A percentile compares a stretch with the other conserved stretches of the same genome.
These are phyloP conservation scores for Aquilaria yunnanensis DNA, from an alignment of 345 rosid species.

Conservation along the genomic window DNA sequence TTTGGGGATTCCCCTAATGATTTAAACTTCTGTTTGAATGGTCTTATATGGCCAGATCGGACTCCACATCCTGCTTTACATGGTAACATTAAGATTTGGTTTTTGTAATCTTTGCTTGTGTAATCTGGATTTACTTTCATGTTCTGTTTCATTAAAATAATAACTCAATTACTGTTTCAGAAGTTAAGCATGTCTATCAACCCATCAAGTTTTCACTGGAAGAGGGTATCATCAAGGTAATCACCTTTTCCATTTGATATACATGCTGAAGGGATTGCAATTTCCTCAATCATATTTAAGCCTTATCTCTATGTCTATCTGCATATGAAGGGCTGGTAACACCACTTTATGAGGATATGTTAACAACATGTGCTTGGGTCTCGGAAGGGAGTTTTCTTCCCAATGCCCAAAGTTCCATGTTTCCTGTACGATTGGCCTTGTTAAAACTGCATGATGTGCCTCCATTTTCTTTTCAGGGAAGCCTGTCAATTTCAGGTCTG, in stretches of 20 bases:
- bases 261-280: not conserved
- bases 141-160: slow-evolving; percentile 19
- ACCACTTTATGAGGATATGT: too few relatives aligned
- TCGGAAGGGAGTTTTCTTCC: too few relatives aligned
- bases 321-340: too few relatives aligned
- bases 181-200: slow-evolving; percentile 82
- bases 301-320: too few relatives aligned
- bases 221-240: slow-evolving; percentile 56
- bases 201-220: slow-evolving; percentile 65
- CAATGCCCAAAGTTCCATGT: too few relatives aligned
- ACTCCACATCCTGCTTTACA: slow-evolving; percentile 90
- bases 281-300: too few relatives aligned
- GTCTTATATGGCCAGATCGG: slow-evolving; percentile 92
- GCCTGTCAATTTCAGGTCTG: too few relatives aligned
- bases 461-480: too few relatives aligned
- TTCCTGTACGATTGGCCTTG: too few relatives aligned
- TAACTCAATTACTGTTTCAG: slow-evolving; percentile 38
- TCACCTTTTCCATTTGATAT: slow-evolving; percentile 7
- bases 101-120: not conserved
- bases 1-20: slow-evolving; percentile 96
- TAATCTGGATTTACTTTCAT: slow-evolving; percentile 5
- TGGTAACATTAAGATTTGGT: slow-evolving; percentile 39
- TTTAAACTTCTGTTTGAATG: slow-evolving; percentile 89
- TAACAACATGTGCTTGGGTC: too few relatives aligned
- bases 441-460: too few relatives aligned